phyloP scores from a whole-genome alignment of 306 rosid genomes.

The Cucumis hystrix region DNA sequence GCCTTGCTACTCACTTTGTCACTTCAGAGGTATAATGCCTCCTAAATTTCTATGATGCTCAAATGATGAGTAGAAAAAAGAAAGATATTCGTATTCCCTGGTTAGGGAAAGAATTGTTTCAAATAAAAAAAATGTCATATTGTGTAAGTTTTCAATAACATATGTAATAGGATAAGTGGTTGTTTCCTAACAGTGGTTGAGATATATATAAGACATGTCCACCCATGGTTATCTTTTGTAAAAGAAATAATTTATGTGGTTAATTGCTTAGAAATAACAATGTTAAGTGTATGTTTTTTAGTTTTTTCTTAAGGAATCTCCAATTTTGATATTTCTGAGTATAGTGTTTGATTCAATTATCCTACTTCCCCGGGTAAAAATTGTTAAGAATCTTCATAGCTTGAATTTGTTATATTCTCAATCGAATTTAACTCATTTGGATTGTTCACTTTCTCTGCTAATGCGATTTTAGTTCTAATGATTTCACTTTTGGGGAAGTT shows the following conservation, averaged over 20 bases:
- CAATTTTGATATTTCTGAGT: background rate
- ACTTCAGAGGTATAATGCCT: constrained; percentile 43
- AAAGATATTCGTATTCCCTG: background rate
- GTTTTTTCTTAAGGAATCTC: background rate
- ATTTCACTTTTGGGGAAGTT: background rate
- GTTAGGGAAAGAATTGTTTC: background rate
- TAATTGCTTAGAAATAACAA: background rate
- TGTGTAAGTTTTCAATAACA: background rate
- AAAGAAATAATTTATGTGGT: background rate
- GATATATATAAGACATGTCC: background rate
- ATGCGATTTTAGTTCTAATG: background rate
- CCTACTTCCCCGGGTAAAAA: background rate
- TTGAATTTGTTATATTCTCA: background rate
- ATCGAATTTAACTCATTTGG: background rate
- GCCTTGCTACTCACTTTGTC: constrained; percentile 95
- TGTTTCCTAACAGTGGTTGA: background rate
- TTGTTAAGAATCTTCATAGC: background rate
- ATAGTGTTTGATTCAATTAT: background rate
- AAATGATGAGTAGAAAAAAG: background rate
- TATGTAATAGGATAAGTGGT: background rate
- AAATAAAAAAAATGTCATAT: background rate
- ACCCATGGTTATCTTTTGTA: background rate
- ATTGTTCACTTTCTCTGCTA: background rate
- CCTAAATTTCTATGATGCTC: constrained; percentile 5
- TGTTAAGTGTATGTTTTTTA: background rate